phyloP scores from a whole-genome alignment of 805 yeast species.

The Cyberlindnera veronae region DNA sequence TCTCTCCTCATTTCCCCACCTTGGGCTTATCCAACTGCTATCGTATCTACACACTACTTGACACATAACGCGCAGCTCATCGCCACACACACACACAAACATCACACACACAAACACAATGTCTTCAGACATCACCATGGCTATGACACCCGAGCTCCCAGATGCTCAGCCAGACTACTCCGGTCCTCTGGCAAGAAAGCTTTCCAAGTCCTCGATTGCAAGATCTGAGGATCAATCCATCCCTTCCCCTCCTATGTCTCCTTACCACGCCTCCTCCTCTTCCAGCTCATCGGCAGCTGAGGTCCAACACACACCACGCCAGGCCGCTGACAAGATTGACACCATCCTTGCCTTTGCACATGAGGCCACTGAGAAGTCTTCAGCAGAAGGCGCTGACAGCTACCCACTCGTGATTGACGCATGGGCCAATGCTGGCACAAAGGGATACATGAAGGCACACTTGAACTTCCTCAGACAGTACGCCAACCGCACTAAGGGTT shows the following conservation, averaged over 20 bases:
- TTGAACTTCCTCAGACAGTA: conserved; percentile 53
- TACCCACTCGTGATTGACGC: conserved; percentile 49
- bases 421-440: conserved; percentile 41
- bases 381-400: conserved; percentile 44
- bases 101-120: conserved; percentile 1
- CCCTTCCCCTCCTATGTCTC: conserved; percentile 46
- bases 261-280: conserved; percentile 29
- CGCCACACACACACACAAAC: neutral
- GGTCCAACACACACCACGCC: conserved; percentile 9
- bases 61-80: neutral
- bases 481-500: conserved; percentile 19
- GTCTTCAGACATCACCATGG: conserved; percentile 18
- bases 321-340: conserved; percentile 15
- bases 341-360: conserved; percentile 16
- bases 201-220: conserved; percentile 23
- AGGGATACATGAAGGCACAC: conserved; percentile 47
- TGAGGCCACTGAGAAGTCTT: conserved; percentile 35
- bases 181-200: conserved; percentile 24
- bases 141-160: conserved; percentile 27
- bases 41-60: neutral
- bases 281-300: too few relatives aligned
- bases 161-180: conserved; percentile 12
- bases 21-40: neutral
- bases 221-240: conserved; percentile 31
- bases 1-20: neutral